These are phyloP conservation scores for Aspergillus homomorphus DNA, from an alignment of 495 filamentous ascomycete species.

Conservation along the genomic window DNA sequence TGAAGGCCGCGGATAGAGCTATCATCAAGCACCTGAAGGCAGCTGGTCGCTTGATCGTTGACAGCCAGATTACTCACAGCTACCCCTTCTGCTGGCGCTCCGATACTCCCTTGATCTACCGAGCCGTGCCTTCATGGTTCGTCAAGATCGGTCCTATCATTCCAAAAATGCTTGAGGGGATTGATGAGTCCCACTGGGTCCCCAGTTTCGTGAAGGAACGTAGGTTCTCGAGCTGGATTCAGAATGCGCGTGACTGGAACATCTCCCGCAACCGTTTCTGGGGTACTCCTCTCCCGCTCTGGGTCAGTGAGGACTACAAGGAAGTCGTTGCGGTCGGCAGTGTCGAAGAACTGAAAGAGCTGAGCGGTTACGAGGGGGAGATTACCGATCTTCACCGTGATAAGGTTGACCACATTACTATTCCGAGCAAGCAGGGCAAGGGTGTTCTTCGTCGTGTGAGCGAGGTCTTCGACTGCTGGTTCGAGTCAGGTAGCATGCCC, in stretches of 20 bases:
- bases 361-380: conserved; percentile 82
- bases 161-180: conserved; percentile 84
- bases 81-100: conserved; percentile 96
- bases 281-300: conserved; percentile 92
- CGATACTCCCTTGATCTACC: conserved; percentile 92
- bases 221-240: conserved; percentile 82
- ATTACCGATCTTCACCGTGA: conserved; percentile 91
- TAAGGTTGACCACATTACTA: conserved; percentile 94
- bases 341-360: conserved; percentile 76
- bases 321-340: conserved; percentile 88
- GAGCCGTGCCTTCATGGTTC: conserved; percentile 94
- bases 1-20: conserved; percentile 90
- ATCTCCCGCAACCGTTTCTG: conserved; percentile 94
- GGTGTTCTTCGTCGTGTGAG: conserved; percentile 75
- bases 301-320: conserved; percentile 83
- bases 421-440: conserved; percentile 87
- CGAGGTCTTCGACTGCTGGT: conserved; percentile 99
- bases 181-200: conserved; percentile 92
- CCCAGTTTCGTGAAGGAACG: conserved; percentile 89
- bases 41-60: conserved; percentile 76
- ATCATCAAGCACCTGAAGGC: conserved; percentile 91
- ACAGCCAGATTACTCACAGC: conserved; percentile 87
- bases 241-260: conserved; percentile 96
- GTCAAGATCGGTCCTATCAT: conserved; percentile 82
- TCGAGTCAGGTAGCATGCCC: conserved; percentile 92